Percentiles rank a stretch among this genome's conserved stretches.
These are phyloP conservation scores for Xylaria sp. DNA, from an alignment of 2,329 filamentous ascomycete genomes.

Conservation along the genomic window DNA sequence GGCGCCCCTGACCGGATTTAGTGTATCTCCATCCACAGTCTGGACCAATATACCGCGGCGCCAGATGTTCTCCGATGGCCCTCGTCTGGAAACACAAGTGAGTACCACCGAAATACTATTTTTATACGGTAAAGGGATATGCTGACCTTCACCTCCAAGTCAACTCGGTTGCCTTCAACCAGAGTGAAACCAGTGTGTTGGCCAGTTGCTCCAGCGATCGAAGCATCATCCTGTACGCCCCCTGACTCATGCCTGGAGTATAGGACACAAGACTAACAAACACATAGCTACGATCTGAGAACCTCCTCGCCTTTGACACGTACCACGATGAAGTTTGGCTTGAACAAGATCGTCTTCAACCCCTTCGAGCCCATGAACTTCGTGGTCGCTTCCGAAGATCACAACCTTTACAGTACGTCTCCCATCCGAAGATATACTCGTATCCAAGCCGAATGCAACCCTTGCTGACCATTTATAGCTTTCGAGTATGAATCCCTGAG, in stretches of 20 bases:
- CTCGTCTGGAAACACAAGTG: conserved; percentile 74
- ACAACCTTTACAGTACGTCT: conserved; percentile 44
- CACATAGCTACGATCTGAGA: conserved; percentile 73
- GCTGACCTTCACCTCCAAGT: conserved; percentile 12
- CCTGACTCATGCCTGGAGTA: not conserved
- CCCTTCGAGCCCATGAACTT: conserved; percentile 97
- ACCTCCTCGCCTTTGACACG: conserved; percentile 79
- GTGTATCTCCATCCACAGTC: conserved; percentile 84
- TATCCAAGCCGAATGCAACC: conserved; percentile 16
- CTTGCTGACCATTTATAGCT: conserved; percentile 58
- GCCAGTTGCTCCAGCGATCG: conserved; percentile 82
- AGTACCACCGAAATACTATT: not conserved
- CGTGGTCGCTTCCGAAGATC: conserved; percentile 77
- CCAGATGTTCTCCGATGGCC: conserved; percentile 84
- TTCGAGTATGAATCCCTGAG: conserved; percentile 56
- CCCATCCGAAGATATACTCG: not conserved
- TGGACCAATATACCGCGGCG: conserved; percentile 72
- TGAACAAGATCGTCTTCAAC: conserved; percentile 85
- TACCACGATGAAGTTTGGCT: conserved; percentile 73
- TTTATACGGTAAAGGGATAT: not conserved
- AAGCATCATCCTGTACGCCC: conserved; percentile 57
- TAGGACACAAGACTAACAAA: not conserved
- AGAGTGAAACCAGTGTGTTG: conserved; percentile 86
- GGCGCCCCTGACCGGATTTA: conserved; percentile 4
- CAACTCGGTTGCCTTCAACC: conserved; percentile 55